phyloP scores from a whole-genome alignment of 1,139 yeast species.

The Hyphopichia pseudoburtonii region DNA sequence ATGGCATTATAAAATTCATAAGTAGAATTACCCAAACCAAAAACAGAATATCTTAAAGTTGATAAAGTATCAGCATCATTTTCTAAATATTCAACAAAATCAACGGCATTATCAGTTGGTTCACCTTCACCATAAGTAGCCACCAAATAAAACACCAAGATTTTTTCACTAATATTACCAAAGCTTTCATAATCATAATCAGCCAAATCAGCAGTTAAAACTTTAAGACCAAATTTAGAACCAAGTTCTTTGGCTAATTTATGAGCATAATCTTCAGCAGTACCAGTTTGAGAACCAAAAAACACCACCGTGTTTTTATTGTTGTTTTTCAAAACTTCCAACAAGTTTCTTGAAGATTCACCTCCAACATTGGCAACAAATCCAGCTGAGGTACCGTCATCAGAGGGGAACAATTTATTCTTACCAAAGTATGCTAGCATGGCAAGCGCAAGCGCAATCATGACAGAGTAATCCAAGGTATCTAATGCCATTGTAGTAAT shows the following conservation, averaged over 20 bases:
- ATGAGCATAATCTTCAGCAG: conserved; percentile 97
- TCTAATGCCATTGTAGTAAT: conserved; percentile 52
- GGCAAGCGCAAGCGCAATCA: conserved; percentile 64
- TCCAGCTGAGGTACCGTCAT: conserved; percentile 37
- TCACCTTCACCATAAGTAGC: conserved; percentile 99
- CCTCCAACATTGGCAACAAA: conserved; percentile 38
- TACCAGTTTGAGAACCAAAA: conserved; percentile 97
- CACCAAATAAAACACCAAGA: conserved; percentile 69
- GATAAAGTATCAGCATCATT: conserved; percentile 61
- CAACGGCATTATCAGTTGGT: conserved; percentile 90
- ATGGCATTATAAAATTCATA: conserved; percentile 89
- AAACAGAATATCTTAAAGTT: conserved; percentile 68
- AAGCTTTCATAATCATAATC: conserved; percentile 80
- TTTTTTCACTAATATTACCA: conserved; percentile 49
- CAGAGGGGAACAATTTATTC: conserved; percentile 52
- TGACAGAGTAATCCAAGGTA: conserved; percentile 67
- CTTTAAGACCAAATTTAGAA: conserved; percentile 75
- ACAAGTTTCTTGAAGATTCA: conserved; percentile 56
- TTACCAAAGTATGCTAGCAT: conserved; percentile 66
- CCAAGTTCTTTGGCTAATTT: conserved; percentile 87
- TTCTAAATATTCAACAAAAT: conserved; percentile 62
- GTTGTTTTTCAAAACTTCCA: conserved; percentile 59
- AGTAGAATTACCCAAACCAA: conserved; percentile 92
- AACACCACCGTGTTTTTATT: conserved; percentile 79
- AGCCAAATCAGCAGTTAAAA: conserved; percentile 87